phyloP scores from a whole-genome alignment of 2,329 filamentous ascomycete genomes.

The Dactylellina leptospora region DNA sequence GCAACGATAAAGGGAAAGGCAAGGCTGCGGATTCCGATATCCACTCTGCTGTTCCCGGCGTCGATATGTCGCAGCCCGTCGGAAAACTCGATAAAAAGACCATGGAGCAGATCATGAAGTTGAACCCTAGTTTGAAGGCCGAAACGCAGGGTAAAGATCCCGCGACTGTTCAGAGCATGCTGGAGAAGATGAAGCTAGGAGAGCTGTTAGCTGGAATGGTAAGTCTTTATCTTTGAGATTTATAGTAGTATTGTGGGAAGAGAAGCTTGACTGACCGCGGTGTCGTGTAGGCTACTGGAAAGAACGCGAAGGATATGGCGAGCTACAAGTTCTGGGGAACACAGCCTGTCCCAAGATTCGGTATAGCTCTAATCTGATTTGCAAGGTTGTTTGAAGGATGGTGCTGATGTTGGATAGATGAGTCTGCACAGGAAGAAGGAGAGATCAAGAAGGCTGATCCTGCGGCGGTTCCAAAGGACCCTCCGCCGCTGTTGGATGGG shows the following conservation, averaged over 20 bases:
- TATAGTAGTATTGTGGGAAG: conserved; percentile 59
- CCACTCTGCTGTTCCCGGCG: conserved; percentile 55
- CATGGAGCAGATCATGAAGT: conserved; percentile 61
- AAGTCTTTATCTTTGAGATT: conserved; percentile 37
- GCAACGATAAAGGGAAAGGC: conserved; percentile 65
- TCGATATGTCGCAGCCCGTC: conserved; percentile 52
- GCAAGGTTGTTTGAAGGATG: no score
- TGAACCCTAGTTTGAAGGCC: conserved; percentile 72
- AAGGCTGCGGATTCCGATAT: conserved; percentile 57
- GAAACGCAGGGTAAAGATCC: conserved; percentile 77
- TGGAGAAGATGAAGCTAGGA: conserved; percentile 64
- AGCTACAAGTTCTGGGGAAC: conserved; percentile 99
- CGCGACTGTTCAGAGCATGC: conserved; percentile 66
- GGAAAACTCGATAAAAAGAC: conserved; percentile 54
- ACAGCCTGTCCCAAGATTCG: conserved; percentile 90
- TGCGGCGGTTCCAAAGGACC: conserved; percentile 80
- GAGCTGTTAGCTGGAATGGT: conserved; percentile 65
- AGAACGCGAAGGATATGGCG: conserved; percentile 95
- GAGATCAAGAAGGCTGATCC: conserved; percentile 82
- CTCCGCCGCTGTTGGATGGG: conserved; percentile 76
- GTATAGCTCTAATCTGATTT: conserved; percentile 55
- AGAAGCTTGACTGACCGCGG: conserved; percentile 55
- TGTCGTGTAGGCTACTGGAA: conserved; percentile 70
- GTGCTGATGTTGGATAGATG: no score
- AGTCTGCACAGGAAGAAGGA: conserved; percentile 77